phyloP scores from a whole-genome alignment of 2,329 filamentous ascomycete genomes.

The Epichloe elymi region DNA sequence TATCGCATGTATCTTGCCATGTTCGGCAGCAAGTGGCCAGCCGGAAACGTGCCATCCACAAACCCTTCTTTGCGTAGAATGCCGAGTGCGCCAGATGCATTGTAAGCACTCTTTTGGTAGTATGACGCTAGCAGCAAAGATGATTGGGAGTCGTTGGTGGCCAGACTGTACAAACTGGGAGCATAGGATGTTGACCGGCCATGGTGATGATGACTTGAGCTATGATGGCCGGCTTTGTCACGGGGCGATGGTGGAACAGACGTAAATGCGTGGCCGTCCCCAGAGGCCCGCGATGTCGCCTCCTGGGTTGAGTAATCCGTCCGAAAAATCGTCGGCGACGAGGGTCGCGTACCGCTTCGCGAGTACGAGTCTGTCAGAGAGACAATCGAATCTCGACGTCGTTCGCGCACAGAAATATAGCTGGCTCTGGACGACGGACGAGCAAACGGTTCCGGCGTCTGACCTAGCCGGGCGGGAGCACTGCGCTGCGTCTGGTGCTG shows the following conservation, averaged over 20 bases:
- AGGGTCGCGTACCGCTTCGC: constrained; percentile 30
- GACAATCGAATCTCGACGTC: constrained; percentile 38
- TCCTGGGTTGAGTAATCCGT: constrained; percentile 14
- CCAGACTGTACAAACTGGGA: constrained; percentile 48
- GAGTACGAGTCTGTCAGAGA: constrained; percentile 44
- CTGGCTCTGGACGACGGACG: constrained; percentile 33
- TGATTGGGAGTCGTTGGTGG: constrained; percentile 40
- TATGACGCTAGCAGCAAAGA: constrained; percentile 39
- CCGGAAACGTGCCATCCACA: constrained; percentile 46
- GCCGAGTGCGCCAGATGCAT: constrained; percentile 33
- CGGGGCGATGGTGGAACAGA: constrained; percentile 12
- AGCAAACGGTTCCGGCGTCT: constrained; percentile 17
- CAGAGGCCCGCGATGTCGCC: constrained; percentile 8
- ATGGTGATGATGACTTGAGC: constrained; percentile 6
- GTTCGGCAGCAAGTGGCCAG: constrained; percentile 45
- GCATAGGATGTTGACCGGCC: constrained; percentile 20
- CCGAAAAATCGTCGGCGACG: constrained; percentile 26
- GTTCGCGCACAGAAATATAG: constrained; percentile 37
- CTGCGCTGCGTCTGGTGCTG: constrained; percentile 3
- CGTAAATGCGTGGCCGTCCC: constrained; percentile 8
- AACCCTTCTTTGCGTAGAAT: constrained; percentile 38
- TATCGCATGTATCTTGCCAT: constrained; percentile 53
- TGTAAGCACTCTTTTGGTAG: constrained; percentile 34
- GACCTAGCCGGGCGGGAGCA: constrained; percentile 1
- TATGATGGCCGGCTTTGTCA: constrained; percentile 3